Conservation (phyloP, 768 basidiomycete genomes). For the Cystobasidium ongulense region DNA sequence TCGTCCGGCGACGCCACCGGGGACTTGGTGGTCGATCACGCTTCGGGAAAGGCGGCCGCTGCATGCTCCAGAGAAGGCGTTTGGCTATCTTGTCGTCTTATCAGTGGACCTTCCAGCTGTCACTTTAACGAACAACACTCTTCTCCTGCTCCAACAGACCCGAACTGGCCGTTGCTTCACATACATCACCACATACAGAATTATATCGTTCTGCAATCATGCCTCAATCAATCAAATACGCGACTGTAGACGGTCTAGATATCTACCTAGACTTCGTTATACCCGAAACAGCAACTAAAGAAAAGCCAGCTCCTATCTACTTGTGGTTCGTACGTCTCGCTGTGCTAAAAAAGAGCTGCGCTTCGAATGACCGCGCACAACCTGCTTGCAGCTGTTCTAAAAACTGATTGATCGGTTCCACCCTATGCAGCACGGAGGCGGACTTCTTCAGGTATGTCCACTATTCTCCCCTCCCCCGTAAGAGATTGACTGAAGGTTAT, state of each 20-base stretch:
- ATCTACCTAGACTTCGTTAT: constrained; percentile 33
- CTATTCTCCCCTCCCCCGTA: neutral
- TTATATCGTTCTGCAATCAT: too few species aligned
- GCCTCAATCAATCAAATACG: constrained; percentile 26
- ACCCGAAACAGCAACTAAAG: constrained; percentile 28
- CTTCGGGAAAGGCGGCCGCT: too few species aligned
- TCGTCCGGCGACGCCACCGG: too few species aligned
- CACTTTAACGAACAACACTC: too few species aligned
- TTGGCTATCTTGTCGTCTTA: too few species aligned
- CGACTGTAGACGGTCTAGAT: constrained; percentile 33
- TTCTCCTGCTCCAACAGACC: too few species aligned
- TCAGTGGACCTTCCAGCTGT: too few species aligned
- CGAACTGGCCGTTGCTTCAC: too few species aligned
- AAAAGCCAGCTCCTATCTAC: constrained; percentile 28
- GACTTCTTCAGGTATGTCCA: constrained; percentile 3
- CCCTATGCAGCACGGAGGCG: constrained; percentile 35
- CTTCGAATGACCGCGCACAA: neutral
- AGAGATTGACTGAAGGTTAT: neutral
- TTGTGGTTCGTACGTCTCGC: constrained; percentile 32
- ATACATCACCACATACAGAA: neutral
- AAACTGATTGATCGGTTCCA: neutral
- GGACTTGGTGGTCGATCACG: too few species aligned
- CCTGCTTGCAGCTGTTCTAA: neutral
- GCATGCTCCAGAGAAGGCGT: too few species aligned
- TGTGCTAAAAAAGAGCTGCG: neutral